These are phyloP conservation scores for Talaromyces ruber DNA, from an alignment of 495 filamentous ascomycete genomes.

Conservation along the genomic window DNA sequence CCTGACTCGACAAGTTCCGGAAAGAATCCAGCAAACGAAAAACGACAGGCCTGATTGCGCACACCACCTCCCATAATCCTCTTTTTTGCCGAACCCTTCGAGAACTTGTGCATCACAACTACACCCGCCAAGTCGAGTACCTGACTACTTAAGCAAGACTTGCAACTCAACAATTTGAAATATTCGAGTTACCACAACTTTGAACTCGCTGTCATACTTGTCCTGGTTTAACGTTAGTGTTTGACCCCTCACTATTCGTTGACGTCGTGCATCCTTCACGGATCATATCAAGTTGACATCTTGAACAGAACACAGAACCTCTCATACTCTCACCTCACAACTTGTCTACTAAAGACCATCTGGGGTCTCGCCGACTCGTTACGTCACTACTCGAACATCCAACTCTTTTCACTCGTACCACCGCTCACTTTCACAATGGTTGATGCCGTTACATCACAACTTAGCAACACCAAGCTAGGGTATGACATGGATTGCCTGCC, in stretches of 20 bases:
- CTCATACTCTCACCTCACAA: neutral
- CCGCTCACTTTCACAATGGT: slow-evolving; percentile 35
- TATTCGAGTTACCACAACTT: neutral
- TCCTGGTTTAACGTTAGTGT: neutral
- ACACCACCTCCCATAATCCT: neutral
- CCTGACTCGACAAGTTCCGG: neutral
- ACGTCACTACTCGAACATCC: neutral
- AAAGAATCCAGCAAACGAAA: neutral
- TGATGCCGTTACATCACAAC: slow-evolving; percentile 56
- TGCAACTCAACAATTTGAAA: neutral
- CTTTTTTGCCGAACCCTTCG: neutral
- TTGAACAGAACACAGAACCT: neutral
- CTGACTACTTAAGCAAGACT: neutral
- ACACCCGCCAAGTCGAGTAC: neutral
- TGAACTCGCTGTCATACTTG: neutral
- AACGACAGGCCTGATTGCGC: neutral
- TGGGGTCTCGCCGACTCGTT: neutral
- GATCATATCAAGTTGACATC: neutral
- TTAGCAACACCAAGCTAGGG: slow-evolving; percentile 65
- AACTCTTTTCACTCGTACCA: neutral
- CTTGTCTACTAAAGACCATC: neutral
- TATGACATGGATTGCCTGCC: slow-evolving; percentile 24
- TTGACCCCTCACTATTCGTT: neutral
- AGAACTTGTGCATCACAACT: neutral
- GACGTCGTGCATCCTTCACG: neutral